These are phyloP conservation scores for Fusarium sp. DNA, from an alignment of 2,329 filamentous ascomycete species.

Conservation along the genomic window DNA sequence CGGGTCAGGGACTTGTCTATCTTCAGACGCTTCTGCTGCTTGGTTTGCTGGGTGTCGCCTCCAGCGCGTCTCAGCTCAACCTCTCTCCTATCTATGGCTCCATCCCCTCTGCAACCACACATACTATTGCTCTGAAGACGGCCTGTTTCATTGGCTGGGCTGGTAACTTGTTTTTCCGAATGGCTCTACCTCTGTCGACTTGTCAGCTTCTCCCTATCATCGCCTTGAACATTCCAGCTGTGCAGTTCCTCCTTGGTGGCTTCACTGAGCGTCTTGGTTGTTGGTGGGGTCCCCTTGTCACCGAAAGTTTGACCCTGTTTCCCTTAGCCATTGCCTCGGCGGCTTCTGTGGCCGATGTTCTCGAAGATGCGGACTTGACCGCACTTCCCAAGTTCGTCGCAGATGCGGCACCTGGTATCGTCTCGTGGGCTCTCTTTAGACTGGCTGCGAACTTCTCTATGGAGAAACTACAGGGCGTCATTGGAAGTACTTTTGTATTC, in stretches of 20 bases:
- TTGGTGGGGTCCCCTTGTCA: slow-evolving; percentile 80
- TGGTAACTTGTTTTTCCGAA: slow-evolving; percentile 69
- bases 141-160: slow-evolving; percentile 82
- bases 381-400: slow-evolving; percentile 69
- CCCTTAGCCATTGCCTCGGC: slow-evolving; percentile 77
- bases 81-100: slow-evolving; percentile 91
- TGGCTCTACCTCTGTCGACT: slow-evolving; percentile 64
- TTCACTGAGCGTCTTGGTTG: slow-evolving; percentile 77
- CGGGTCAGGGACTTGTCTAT: slow-evolving; percentile 59
- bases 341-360: slow-evolving; percentile 73
- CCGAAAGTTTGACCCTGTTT: slow-evolving; percentile 80
- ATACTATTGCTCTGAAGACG: slow-evolving; percentile 75
- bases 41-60: slow-evolving; percentile 68
- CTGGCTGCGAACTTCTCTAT: slow-evolving; percentile 60
- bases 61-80: slow-evolving; percentile 80
- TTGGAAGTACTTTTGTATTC: slow-evolving; percentile 75
- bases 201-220: slow-evolving; percentile 76
- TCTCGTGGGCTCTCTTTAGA: slow-evolving; percentile 76
- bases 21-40: slow-evolving; percentile 51
- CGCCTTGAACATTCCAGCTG: slow-evolving; percentile 80
- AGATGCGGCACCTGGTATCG: slow-evolving; percentile 76
- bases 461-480: slow-evolving; percentile 61
- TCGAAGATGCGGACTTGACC: slow-evolving; percentile 74
- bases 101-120: slow-evolving; percentile 81
- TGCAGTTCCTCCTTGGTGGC: slow-evolving; percentile 80